These are phyloP conservation scores for Candida broadrunensis DNA, from an alignment of 805 yeast genomes.

Conservation along the genomic window DNA sequence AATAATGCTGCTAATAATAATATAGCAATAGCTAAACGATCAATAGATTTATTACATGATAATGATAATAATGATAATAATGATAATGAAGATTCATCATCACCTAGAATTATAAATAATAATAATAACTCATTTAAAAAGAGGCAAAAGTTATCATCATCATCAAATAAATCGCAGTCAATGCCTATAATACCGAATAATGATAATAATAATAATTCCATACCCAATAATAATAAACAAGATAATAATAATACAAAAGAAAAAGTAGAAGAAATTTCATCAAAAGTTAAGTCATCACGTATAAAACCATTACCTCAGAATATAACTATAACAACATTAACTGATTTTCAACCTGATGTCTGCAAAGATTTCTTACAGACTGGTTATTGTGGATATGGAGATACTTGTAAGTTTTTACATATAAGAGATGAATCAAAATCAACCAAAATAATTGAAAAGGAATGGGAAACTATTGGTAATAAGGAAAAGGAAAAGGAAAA, in stretches of 20 bases:
- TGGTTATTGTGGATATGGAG: conserved; percentile 97
- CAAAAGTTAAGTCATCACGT: too few relatives aligned
- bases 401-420: conserved; percentile 91
- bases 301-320: conserved; percentile 31
- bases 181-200: too few relatives aligned
- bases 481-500: conserved; percentile 8
- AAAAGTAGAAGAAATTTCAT: too few relatives aligned
- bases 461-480: conserved; percentile 56
- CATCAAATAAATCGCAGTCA: too few relatives aligned
- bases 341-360: conserved; percentile 90
- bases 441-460: conserved; percentile 61
- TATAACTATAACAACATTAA: conserved; percentile 62
- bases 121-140: background rate
- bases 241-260: too few relatives aligned
- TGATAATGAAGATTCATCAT: too few relatives aligned
- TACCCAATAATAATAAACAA: too few relatives aligned
- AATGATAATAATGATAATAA: conserved; percentile 1
- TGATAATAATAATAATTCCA: too few relatives aligned
- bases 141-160: background rate
- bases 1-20: background rate
- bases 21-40: too few relatives aligned
- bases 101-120: too few relatives aligned
- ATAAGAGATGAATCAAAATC: conserved; percentile 80
- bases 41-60: background rate
- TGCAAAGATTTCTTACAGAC: conserved; percentile 90